Evolutionary conservation across 2,329 filamentous ascomycete species (phyloP).

Genomic region (Trichophyton verrucosum): DNA sequence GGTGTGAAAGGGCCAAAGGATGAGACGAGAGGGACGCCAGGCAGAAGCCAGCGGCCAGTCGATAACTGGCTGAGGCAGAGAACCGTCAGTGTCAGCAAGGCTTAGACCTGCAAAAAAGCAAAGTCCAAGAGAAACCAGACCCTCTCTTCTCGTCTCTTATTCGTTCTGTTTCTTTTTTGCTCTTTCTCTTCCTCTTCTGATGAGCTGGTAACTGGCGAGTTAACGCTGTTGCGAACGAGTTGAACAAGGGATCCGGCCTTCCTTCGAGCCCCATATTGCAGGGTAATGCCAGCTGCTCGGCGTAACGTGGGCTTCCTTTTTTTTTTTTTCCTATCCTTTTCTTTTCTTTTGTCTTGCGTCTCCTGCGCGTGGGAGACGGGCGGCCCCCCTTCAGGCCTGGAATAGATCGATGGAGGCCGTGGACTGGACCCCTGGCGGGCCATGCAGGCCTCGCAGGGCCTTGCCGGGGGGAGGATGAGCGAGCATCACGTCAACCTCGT

Average conservation of each 20-base stretch:
- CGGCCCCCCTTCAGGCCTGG: background rate
- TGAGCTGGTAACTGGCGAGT: background rate
- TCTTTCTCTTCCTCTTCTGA: background rate
- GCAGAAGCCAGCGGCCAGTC: background rate
- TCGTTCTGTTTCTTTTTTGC: background rate
- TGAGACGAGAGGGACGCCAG: background rate
- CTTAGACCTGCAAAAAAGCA: conserved; percentile 1
- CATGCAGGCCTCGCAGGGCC: background rate
- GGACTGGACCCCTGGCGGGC: background rate
- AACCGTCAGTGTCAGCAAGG: background rate
- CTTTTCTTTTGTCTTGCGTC: too few relatives aligned
- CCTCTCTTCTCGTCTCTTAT: background rate
- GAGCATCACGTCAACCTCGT: background rate
- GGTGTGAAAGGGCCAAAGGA: background rate
- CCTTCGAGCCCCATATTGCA: conserved; percentile 1
- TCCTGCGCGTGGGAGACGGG: background rate
- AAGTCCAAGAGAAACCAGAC: background rate
- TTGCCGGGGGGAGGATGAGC: background rate
- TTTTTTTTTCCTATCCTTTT: too few relatives aligned
- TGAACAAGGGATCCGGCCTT: background rate
- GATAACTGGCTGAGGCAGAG: background rate
- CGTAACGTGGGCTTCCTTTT: background rate
- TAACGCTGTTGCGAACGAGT: too few relatives aligned
- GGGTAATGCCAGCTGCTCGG: background rate
- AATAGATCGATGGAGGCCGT: background rate